Evolutionary conservation across 2,329 filamentous ascomycete genomes (phyloP), one percentile per base, ranked within the genome.

Genomic region (Cladorrhinum sp.): DNA sequence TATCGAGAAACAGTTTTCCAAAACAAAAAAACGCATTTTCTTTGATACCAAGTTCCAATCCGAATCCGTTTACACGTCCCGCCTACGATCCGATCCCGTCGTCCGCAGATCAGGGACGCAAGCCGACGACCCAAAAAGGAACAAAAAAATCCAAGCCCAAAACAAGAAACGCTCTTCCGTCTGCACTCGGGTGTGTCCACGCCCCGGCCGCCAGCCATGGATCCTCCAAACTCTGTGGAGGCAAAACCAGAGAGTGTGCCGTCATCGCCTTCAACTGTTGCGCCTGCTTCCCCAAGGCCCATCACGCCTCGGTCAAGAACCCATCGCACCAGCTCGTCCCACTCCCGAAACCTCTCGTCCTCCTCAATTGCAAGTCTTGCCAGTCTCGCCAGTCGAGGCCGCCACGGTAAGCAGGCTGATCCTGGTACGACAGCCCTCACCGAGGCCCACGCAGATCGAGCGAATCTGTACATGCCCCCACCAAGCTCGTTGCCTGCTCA

Each of bases 381-480:
- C 63, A 74, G 73, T 66, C 42, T 46, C n/a, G 42, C 42, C n/a
- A 46, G 42, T 21, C 16, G 42, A 46, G 42, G 42, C n/a, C 82
- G 81, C 63, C 89, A 88, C 73, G 79, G 80, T 65, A 79, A 81
- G 59, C 80, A 84, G 71, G 81, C 81, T 60, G 85, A 89, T 68
- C 79, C 86, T 33, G 83, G 83, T 65, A 83, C 82, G n/a, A 46
- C 42, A 18, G 42, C 39, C 28, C 54, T 57, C 28, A 83, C 81
- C 62, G 80, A 82, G 59, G 78, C 79, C 64, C 80, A 83, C 72
- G 80, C 82, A 64, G 84, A 86, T 61, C 80, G 81, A 69, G 80
- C 86, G 60, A 87, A 80, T 72, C 79, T 88, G 63, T 88, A 84
- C 65, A 87, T 89, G 82, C 85, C 86, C 42, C 81, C 85, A 60